A percentile compares a stretch with the other conserved stretches of the same genome.
These are phyloP conservation scores for Nakazawaea ambrosiae DNA, from an alignment of 805 yeast genomes.

Conservation along the genomic window DNA sequence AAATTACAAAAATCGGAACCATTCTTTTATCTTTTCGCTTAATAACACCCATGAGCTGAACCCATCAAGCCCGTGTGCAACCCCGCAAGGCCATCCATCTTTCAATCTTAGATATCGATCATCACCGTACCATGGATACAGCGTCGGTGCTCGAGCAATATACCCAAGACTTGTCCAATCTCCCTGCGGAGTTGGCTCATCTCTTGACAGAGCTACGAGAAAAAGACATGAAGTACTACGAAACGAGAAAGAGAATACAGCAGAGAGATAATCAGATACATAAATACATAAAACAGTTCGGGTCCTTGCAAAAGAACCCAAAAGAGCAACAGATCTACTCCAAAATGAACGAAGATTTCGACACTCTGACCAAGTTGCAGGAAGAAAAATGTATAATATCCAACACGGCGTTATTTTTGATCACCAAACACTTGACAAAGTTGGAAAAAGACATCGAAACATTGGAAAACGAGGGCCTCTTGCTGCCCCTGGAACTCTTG, in stretches of 20 bases:
- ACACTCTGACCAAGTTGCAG: conserved; percentile 54
- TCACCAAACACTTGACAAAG: conserved; percentile 65
- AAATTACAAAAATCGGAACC: too few relatives aligned
- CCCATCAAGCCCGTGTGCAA: too few relatives aligned
- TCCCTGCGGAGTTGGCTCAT: conserved; percentile 82
- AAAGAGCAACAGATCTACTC: conserved; percentile 64
- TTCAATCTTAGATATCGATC: too few relatives aligned
- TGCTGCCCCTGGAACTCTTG: conserved; percentile 42
- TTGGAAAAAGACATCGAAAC: conserved; percentile 71
- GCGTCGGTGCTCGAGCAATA: conserved; percentile 76
- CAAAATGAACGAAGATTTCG: conserved; percentile 64
- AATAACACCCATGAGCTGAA: too few relatives aligned
- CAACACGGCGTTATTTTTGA: conserved; percentile 73
- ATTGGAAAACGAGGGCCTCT: conserved; percentile 73
- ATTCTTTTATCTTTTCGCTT: too few relatives aligned
- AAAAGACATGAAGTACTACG: conserved; percentile 61
- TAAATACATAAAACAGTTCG: conserved; percentile 75
- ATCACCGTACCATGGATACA: conserved; percentile 87
- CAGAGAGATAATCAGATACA: conserved; percentile 76
- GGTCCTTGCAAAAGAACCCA: conserved; percentile 74
- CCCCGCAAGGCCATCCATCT: too few relatives aligned
- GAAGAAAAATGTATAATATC: conserved; percentile 73
- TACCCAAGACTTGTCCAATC: conserved; percentile 56
- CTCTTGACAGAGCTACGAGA: conserved; percentile 70
- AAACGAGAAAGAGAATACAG: conserved; percentile 56